Conservation (phyloP, 768 basidiomycete species). For the Boletus sp. region DNA sequence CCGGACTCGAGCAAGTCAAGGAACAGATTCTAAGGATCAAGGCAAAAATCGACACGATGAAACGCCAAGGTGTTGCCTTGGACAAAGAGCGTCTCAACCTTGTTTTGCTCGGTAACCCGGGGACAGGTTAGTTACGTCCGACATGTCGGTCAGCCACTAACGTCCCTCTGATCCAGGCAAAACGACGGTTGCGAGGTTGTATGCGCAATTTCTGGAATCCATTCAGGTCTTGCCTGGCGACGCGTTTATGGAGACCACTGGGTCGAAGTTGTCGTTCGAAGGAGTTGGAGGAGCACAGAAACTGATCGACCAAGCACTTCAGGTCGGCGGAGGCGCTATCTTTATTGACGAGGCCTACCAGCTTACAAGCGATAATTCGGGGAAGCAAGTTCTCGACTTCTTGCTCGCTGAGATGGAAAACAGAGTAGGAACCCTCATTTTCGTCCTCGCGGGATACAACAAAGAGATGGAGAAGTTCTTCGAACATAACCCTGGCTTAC, state of each 20-base stretch:
- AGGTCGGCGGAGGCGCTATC: constrained; percentile 59
- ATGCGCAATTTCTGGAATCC: constrained; percentile 60
- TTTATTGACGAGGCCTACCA: constrained; percentile 78
- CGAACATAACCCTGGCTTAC: constrained; percentile 69
- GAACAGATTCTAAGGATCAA: constrained; percentile 54
- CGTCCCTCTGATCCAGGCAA: constrained; percentile 1
- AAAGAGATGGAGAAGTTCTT: constrained; percentile 78
- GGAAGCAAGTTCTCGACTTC: constrained; percentile 63
- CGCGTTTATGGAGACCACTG: constrained; percentile 61
- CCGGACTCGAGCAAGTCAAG: constrained; percentile 66
- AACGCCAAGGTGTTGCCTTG: constrained; percentile 49
- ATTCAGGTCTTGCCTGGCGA: constrained; percentile 51
- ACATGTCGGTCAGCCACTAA: background rate
- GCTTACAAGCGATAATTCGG: constrained; percentile 46
- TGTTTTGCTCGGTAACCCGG: constrained; percentile 65
- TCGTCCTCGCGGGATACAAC: constrained; percentile 69
- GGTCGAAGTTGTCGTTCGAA: constrained; percentile 55
- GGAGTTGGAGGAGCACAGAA: constrained; percentile 40
- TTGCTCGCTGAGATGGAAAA: constrained; percentile 77
- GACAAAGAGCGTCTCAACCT: constrained; percentile 60
- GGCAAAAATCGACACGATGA: constrained; percentile 45
- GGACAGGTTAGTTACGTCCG: constrained; percentile 68
- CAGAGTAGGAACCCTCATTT: constrained; percentile 58
- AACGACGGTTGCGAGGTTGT: constrained; percentile 45
- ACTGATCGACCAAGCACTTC: constrained; percentile 43